These are phyloP conservation scores for Morella rubra DNA, from an alignment of 306 rosid species.

Conservation along the genomic window DNA sequence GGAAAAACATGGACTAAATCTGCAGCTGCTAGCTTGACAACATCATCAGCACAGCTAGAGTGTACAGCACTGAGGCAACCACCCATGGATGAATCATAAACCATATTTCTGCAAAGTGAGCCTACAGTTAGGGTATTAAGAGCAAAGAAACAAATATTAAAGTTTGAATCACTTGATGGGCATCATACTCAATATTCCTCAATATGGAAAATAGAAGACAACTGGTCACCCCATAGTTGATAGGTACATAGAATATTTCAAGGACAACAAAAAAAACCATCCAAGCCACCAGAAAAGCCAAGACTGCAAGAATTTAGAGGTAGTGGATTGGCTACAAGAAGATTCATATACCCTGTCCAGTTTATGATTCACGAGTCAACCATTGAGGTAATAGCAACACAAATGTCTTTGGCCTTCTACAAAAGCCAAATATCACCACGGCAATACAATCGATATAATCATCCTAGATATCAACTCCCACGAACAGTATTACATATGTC, in stretches of 20 bases:
- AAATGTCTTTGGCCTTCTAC: not conserved
- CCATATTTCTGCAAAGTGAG: slow-evolving; percentile 57
- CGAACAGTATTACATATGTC: not conserved
- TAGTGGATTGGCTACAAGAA: not conserved
- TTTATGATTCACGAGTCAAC: not conserved
- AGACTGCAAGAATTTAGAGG: not conserved
- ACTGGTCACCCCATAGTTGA: not conserved
- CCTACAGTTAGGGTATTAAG: slow-evolving; percentile 28
- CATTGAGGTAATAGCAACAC: not conserved
- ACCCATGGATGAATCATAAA: slow-evolving; percentile 79
- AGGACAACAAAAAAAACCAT: not conserved
- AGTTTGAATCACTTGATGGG: slow-evolving; percentile 3
- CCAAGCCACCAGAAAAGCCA: not conserved
- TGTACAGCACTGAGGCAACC: slow-evolving; percentile 71
- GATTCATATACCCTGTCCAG: not conserved
- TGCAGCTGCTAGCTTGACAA: slow-evolving; percentile 78
- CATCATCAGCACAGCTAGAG: slow-evolving; percentile 65
- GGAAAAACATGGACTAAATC: slow-evolving; percentile 62
- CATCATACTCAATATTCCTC: not conserved
- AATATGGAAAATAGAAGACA: not conserved
- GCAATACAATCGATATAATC: not conserved
- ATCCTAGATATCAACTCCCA: not conserved
- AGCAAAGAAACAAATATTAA: slow-evolving; percentile 6
- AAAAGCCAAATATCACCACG: not conserved
- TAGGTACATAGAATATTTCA: not conserved